Evolutionary conservation across 352 stramenopile species (phyloP).

Genomic region (Phytophthora melonis): DNA sequence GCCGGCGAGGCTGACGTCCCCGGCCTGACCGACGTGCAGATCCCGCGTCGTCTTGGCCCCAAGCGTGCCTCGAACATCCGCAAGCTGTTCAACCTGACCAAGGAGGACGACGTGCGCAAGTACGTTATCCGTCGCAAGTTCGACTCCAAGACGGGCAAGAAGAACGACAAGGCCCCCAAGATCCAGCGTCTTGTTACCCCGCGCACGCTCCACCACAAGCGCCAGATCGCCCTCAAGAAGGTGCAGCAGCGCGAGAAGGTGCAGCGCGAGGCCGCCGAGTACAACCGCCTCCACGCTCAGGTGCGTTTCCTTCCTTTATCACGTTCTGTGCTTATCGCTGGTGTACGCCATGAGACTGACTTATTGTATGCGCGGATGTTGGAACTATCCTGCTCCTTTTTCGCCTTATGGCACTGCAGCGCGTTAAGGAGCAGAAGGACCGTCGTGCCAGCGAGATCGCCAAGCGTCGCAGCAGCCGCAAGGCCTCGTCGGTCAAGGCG

Average conservation of each 20-base stretch:
- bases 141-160: constrained; percentile 99
- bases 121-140: constrained; percentile 99
- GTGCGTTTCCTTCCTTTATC: constrained; percentile 51
- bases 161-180: constrained; percentile 98
- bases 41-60: constrained; percentile 97
- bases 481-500: constrained; percentile 93
- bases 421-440: constrained; percentile 98
- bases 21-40: constrained; percentile 97
- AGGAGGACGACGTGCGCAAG: constrained; percentile 99
- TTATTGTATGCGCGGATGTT: constrained; percentile 46
- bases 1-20: constrained; percentile 96
- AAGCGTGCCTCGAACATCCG: constrained; percentile 99
- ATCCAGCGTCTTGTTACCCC: constrained; percentile 99
- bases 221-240: constrained; percentile 89
- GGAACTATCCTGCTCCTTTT: constrained; percentile 87
- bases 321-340: background rate
- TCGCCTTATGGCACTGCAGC: constrained; percentile 96
- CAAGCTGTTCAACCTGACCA: constrained; percentile 99
- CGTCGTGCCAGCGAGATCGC: constrained; percentile 97
- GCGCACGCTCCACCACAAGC: constrained; percentile 96
- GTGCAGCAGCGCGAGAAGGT: constrained; percentile 90
- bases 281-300: constrained; percentile 97
- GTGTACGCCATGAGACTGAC: constrained; percentile 44
- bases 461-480: constrained; percentile 98
- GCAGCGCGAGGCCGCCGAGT: constrained; percentile 95